Percentiles rank a stretch among this genome's conserved stretches.
Evolutionary conservation across 495 filamentous ascomycete genomes (phyloP).

Genomic region (Bombardia bombarda): DNA sequence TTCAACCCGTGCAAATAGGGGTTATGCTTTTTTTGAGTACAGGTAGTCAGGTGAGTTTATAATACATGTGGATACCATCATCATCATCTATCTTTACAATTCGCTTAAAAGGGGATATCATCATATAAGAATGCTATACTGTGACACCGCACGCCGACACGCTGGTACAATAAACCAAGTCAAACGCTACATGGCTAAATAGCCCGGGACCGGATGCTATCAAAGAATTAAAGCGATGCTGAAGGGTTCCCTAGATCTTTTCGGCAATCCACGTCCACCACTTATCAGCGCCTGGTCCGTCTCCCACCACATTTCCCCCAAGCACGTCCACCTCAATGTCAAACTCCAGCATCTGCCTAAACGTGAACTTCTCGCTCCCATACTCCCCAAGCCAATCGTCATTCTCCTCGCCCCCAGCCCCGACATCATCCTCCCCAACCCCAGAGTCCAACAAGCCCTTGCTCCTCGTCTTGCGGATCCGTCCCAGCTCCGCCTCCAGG

Average conservation of each 20-base stretch:
- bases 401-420: conserved; percentile 51
- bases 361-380: conserved; percentile 66
- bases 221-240: background rate
- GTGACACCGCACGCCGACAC: no score
- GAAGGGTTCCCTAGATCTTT: conserved; percentile 7
- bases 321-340: conserved; percentile 70
- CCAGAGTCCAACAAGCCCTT: conserved; percentile 77
- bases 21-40: no score
- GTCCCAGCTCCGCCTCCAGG: conserved; percentile 75
- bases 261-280: conserved; percentile 83
- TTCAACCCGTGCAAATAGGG: conserved; percentile 23
- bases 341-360: conserved; percentile 74
- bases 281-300: conserved; percentile 58
- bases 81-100: no score
- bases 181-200: background rate
- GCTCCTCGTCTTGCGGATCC: conserved; percentile 66
- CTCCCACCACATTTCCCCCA: conserved; percentile 70
- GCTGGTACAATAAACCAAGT: no score
- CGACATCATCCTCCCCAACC: conserved; percentile 44
- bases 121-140: no score
- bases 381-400: conserved; percentile 78
- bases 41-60: no score
- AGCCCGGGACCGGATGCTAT: background rate
- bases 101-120: no score
- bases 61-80: no score